Conservation (phyloP, 2,329 filamentous ascomycete genomes). For the Zalaria sp. region DNA sequence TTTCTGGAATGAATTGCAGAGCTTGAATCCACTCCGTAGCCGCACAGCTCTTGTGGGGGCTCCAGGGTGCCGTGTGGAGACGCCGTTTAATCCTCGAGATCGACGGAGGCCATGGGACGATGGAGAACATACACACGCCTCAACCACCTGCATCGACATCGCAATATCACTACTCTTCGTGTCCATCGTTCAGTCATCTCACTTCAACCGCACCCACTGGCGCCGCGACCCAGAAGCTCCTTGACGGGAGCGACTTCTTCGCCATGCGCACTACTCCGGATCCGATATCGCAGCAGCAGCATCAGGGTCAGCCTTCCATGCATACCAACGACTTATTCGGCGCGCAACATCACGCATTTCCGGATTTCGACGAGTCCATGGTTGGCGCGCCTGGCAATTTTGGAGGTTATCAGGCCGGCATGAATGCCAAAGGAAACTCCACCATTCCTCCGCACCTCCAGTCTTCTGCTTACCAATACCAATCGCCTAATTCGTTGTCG, state of each 20-base stretch:
- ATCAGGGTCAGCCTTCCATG: neutral
- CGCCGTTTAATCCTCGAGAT: no score
- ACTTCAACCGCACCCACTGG: no score
- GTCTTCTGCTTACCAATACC: neutral
- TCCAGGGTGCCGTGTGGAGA: no score
- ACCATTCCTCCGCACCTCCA: constrained; percentile 1
- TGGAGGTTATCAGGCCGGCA: neutral
- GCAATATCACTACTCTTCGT: no score
- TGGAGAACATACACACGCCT: no score
- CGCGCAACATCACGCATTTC: neutral
- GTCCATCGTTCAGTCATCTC: no score
- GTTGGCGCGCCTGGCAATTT: neutral
- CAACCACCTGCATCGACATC: no score
- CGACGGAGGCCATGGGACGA: no score
- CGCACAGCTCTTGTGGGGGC: no score
- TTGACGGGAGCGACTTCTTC: neutral
- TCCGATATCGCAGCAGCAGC: neutral
- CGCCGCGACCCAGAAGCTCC: no score
- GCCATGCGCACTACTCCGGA: neutral
- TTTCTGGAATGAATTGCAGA: no score
- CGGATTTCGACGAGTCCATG: neutral
- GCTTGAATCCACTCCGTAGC: no score
- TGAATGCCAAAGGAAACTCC: neutral
- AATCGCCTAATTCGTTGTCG: constrained; percentile 7
- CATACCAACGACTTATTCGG: neutral